These are phyloP conservation scores for Apiospora aurea DNA, from an alignment of 2,329 filamentous ascomycete species.

Conservation along the genomic window DNA sequence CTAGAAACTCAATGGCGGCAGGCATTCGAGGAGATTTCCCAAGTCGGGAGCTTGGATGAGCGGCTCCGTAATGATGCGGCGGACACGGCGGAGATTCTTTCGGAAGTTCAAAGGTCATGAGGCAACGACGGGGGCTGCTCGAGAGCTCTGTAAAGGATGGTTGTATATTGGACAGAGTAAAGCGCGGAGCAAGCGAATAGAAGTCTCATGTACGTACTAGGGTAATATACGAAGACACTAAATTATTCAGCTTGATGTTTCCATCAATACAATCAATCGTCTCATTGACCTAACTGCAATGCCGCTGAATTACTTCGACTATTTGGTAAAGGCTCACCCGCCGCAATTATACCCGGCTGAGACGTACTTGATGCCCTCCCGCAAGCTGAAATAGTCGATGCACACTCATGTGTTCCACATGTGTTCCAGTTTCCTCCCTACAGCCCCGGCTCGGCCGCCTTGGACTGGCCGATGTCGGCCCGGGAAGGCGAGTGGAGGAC, in stretches of 20 bases:
- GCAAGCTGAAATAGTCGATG: no score
- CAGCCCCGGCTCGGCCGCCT: no score
- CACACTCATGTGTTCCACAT: no score
- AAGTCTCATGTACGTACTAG: background rate
- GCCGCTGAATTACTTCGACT: no score
- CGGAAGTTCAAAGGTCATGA: background rate
- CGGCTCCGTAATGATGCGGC: background rate
- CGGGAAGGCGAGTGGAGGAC: no score
- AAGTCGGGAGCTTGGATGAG: background rate
- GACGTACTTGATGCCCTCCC: no score
- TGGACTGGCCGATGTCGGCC: no score
- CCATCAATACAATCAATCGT: no score
- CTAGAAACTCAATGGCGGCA: background rate
- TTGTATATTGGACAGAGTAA: background rate
- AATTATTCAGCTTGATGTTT: background rate
- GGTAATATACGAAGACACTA: background rate
- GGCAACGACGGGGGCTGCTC: background rate
- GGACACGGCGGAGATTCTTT: background rate
- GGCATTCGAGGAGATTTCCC: background rate
- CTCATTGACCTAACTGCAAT: no score
- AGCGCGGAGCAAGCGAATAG: background rate
- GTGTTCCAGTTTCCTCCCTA: no score
- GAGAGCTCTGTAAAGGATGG: background rate
- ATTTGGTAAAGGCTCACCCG: no score
- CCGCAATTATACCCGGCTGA: no score